These are phyloP conservation scores for Pythium brachiatum DNA, from an alignment of 352 stramenopile genomes.

Conservation along the genomic window DNA sequence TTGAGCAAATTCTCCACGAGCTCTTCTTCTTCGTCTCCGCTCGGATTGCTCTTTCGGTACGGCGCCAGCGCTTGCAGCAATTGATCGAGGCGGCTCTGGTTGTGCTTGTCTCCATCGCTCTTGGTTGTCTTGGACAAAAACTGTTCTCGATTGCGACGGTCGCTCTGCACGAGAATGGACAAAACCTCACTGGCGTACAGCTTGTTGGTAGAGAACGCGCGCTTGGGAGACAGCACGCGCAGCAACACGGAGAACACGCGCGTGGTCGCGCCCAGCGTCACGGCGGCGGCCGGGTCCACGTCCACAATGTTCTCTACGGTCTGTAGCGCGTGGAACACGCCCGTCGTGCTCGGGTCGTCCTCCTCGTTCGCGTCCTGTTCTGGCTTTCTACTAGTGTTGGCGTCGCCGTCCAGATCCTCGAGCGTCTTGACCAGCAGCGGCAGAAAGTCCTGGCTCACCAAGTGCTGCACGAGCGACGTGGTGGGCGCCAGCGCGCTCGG, in stretches of 20 bases:
- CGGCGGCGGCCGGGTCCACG: slow-evolving; percentile 27
- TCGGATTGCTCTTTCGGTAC: slow-evolving; percentile 74
- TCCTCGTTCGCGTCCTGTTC: slow-evolving; percentile 16
- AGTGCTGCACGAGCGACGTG: slow-evolving; percentile 32
- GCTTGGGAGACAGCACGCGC: slow-evolving; percentile 20
- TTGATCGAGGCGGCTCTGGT: slow-evolving; percentile 71
- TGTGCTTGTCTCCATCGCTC: not conserved
- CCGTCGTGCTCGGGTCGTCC: slow-evolving; percentile 43
- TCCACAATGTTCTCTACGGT: slow-evolving; percentile 57
- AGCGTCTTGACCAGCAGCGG: slow-evolving; percentile 34
- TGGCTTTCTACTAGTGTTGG: not conserved
- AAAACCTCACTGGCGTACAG: slow-evolving; percentile 64
- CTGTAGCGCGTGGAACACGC: slow-evolving; percentile 55
- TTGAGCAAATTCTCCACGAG: slow-evolving; percentile 89
- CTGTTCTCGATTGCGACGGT: slow-evolving; percentile 30
- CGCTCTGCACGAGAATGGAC: slow-evolving; percentile 55
- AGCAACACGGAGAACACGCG: slow-evolving; percentile 24
- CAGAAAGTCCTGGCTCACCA: slow-evolving; percentile 40
- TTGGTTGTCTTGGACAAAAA: slow-evolving; percentile 15
- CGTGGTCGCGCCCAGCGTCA: slow-evolving; percentile 20
- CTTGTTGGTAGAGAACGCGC: slow-evolving; percentile 44
- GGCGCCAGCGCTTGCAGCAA: slow-evolving; percentile 76
- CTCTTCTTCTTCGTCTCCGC: slow-evolving; percentile 70
- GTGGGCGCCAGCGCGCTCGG: slow-evolving; percentile 33
- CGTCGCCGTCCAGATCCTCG: slow-evolving; percentile 30